phyloP scores from a whole-genome alignment of 176 grass and related monocot genomes.

The Zoysia japonica region DNA sequence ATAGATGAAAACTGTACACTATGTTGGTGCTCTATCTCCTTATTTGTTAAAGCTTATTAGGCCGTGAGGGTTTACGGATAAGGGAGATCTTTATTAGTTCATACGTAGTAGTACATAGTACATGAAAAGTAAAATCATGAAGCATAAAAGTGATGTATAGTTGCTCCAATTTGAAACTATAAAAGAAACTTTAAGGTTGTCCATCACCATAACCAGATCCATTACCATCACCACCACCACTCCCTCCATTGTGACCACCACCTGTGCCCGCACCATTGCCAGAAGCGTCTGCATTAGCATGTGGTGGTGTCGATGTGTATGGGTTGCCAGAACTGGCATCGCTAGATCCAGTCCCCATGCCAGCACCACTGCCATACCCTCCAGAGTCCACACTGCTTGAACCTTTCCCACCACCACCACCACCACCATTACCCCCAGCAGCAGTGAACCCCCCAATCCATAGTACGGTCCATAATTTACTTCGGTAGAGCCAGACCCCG shows the following conservation, averaged over 20 bases:
- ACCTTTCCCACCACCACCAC: neutral
- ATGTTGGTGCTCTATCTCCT: too few species aligned
- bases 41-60: too few species aligned
- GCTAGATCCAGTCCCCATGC: neutral
- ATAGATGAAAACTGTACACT: too few species aligned
- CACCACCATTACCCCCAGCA: neutral
- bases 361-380: conserved; percentile 10
- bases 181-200: neutral
- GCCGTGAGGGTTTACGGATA: neutral
- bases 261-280: conserved; percentile 21
- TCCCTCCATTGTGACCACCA: neutral
- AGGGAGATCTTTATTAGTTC: conserved; percentile 6
- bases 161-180: neutral
- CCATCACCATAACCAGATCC: too few species aligned
- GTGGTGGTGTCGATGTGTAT: neutral
- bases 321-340: neutral
- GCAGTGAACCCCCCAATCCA: neutral
- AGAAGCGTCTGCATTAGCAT: conserved; percentile 9
- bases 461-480: too few species aligned
- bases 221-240: neutral
- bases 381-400: neutral
- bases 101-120: neutral
- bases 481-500: neutral
- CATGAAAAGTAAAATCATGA: neutral
- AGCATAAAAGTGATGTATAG: neutral